Conservation (phyloP, 75 land plant genomes). For the Pinus tabuliformis region DNA sequence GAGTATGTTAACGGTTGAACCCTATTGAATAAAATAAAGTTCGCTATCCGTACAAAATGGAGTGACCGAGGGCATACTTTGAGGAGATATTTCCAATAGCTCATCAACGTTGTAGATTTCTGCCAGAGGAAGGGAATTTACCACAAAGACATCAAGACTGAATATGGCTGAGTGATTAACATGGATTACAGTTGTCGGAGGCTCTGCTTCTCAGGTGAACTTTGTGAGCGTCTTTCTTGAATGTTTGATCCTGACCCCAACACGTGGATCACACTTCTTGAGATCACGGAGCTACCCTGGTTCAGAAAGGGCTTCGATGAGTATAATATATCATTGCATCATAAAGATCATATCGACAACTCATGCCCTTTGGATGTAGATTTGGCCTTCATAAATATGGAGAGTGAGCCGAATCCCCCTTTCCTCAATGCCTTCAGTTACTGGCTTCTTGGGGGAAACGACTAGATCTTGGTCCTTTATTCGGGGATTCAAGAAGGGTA, state of each 20-base stretch:
- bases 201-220: constrained; percentile 58
- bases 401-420: constrained; percentile 11
- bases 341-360: no score
- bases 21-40: constrained; percentile 19
- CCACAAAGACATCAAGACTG: constrained; percentile 74
- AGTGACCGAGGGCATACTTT: constrained; percentile 25
- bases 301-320: constrained; percentile 10
- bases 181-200: constrained; percentile 54
- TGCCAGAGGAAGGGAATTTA: constrained; percentile 58
- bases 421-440: constrained; percentile 35
- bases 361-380: not conserved
- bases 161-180: constrained; percentile 53
- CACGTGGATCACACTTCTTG: constrained; percentile 37
- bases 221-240: constrained; percentile 32
- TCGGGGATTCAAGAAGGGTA: not conserved
- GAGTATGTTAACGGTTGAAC: constrained; percentile 58
- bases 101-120: constrained; percentile 43
- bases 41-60: constrained; percentile 21
- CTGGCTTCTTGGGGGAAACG: constrained; percentile 26
- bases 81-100: constrained; percentile 48
- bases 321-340: no score
- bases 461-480: constrained; percentile 28
- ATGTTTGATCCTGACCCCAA: constrained; percentile 60
- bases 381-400: not conserved
- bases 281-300: constrained; percentile 49